A percentile compares a stretch with the other conserved stretches of the same genome.
phyloP scores from a whole-genome alignment of 2,329 filamentous ascomycete species.

The Penicillium sp. region DNA sequence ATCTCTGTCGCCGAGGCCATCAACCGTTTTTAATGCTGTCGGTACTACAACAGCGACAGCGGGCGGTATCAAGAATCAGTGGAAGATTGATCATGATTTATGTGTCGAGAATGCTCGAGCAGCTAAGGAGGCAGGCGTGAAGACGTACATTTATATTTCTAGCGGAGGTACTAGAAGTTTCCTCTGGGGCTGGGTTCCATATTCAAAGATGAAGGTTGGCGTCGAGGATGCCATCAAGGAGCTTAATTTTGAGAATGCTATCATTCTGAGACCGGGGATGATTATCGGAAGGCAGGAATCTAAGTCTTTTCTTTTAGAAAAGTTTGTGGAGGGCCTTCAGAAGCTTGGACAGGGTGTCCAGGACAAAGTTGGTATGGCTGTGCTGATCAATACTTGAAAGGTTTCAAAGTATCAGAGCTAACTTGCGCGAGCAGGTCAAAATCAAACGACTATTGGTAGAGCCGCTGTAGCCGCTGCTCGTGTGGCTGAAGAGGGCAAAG shows the following conservation, averaged over 20 bases:
- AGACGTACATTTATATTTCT: conserved; percentile 38
- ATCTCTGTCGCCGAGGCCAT: conserved; percentile 24
- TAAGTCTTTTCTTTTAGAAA: conserved; percentile 24
- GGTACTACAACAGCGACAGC: conserved; percentile 36
- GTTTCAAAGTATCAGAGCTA: neutral
- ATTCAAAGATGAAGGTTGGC: conserved; percentile 39
- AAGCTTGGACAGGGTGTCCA: conserved; percentile 27
- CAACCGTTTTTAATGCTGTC: conserved; percentile 33
- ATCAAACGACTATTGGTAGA: conserved; percentile 28
- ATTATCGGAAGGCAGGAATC: conserved; percentile 32
- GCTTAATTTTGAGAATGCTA: conserved; percentile 36
- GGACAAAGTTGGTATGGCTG: conserved; percentile 29
- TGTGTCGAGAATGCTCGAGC: conserved; percentile 36
- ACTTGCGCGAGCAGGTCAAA: conserved; percentile 21
- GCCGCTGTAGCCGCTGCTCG: conserved; percentile 31
- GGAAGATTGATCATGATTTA: conserved; percentile 40
- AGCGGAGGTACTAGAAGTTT: conserved; percentile 33
- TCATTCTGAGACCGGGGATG: conserved; percentile 38
- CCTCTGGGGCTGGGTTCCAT: conserved; percentile 31
- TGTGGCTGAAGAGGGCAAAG: conserved; percentile 26
- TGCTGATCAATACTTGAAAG: neutral
- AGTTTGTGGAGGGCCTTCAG: conserved; percentile 20
- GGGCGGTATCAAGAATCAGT: conserved; percentile 35
- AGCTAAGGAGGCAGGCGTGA: conserved; percentile 36
- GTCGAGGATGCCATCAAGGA: conserved; percentile 39